phyloP scores from a whole-genome alignment of 2,329 filamentous ascomycete genomes.

The Cryphonectria radicalis region DNA sequence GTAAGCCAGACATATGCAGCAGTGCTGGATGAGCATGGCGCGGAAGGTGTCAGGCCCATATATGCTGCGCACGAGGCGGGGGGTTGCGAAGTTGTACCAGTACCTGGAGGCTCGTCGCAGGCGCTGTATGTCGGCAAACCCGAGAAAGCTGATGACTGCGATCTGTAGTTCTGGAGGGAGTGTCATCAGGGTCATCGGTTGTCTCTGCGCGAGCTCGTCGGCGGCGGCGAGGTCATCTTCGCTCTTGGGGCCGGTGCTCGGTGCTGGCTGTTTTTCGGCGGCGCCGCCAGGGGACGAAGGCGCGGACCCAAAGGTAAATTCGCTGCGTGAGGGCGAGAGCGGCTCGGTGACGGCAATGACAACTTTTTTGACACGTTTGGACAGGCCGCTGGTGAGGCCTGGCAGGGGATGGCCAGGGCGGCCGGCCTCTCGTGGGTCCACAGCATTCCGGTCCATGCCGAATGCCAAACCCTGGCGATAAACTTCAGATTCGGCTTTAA shows the following conservation, averaged over 20 bases:
- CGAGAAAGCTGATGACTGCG: slow-evolving; percentile 45
- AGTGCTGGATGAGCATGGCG: slow-evolving; percentile 39
- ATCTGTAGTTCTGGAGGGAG: slow-evolving; percentile 49
- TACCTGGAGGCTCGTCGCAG: slow-evolving; percentile 47
- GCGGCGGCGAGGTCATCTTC: not conserved
- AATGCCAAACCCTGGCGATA: too few species aligned
- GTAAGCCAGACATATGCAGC: slow-evolving; percentile 45
- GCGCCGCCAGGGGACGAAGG: slow-evolving; percentile 3
- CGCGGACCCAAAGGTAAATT: slow-evolving; percentile 18
- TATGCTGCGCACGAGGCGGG: slow-evolving; percentile 41
- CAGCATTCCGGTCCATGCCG: not conserved
- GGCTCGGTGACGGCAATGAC: slow-evolving; percentile 25
- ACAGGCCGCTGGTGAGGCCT: slow-evolving; percentile 3
- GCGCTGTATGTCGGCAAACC: slow-evolving; percentile 48
- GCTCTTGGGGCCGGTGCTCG: slow-evolving; percentile 21
- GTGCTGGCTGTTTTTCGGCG: slow-evolving; percentile 15
- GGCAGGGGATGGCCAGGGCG: not conserved
- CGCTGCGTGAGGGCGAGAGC: slow-evolving; percentile 16
- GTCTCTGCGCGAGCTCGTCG: not conserved
- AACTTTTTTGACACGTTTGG: slow-evolving; percentile 11
- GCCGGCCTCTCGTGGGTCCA: not conserved
- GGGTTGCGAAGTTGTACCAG: slow-evolving; percentile 42
- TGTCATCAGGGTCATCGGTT: slow-evolving; percentile 36
- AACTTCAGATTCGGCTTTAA: not conserved
- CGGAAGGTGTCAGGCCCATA: slow-evolving; percentile 40